Percentiles rank a stretch among this genome's conserved stretches.
phyloP scores from a whole-genome alignment of 495 filamentous ascomycete genomes.

The Penicillium waksmanii region DNA sequence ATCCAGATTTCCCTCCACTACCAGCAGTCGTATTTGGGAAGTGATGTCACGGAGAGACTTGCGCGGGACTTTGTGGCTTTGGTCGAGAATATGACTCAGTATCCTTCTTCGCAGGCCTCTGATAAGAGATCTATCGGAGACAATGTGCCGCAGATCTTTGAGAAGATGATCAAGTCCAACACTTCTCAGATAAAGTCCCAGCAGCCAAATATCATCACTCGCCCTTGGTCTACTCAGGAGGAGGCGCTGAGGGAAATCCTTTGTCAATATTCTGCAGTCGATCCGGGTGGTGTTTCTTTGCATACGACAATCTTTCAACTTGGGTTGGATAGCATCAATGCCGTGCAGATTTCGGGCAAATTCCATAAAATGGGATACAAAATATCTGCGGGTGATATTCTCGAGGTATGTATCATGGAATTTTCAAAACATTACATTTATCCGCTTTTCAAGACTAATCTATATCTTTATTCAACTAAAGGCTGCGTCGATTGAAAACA shows the following conservation, averaged over 20 bases:
- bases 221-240: slow-evolving; percentile 58
- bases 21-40: slow-evolving; percentile 42
- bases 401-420: slow-evolving; percentile 51
- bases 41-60: slow-evolving; percentile 44
- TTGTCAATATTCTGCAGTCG: slow-evolving; percentile 53
- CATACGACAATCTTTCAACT: slow-evolving; percentile 54
- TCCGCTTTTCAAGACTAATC: slow-evolving; percentile 47
- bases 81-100: slow-evolving; percentile 45
- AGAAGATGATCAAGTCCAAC: slow-evolving; percentile 1
- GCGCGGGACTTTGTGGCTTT: slow-evolving; percentile 50
- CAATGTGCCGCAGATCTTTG: slow-evolving; percentile 18
- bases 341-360: slow-evolving; percentile 63
- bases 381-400: slow-evolving; percentile 67
- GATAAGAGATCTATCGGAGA: slow-evolving; percentile 23
- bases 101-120: slow-evolving; percentile 36
- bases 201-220: neutral
- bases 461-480: slow-evolving; percentile 47
- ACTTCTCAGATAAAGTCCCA: neutral
- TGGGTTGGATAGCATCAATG: slow-evolving; percentile 50
- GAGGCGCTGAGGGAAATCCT: slow-evolving; percentile 63
- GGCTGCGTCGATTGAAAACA: slow-evolving; percentile 35
- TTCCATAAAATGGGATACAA: slow-evolving; percentile 61
- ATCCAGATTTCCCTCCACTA: slow-evolving; percentile 31
- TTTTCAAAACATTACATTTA: slow-evolving; percentile 60
- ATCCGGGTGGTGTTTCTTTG: slow-evolving; percentile 50